Conservation (phyloP, 148 eudicot species). For the Simmondsia chinensis region DNA sequence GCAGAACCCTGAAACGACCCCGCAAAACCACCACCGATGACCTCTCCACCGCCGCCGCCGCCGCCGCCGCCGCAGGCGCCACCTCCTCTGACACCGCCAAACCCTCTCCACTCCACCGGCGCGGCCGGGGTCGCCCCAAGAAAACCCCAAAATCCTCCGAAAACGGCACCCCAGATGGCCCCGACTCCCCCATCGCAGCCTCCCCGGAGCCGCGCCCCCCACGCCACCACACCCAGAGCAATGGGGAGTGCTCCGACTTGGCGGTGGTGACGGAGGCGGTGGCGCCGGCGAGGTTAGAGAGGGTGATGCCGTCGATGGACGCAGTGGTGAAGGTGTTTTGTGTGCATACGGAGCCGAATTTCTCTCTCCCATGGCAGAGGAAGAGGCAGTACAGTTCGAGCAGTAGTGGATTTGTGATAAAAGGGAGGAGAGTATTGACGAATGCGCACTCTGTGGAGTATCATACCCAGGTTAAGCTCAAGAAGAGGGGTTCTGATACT, state of each 20-base stretch:
- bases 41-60: not conserved
- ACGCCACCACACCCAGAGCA: conserved; percentile 6
- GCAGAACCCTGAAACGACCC: too few relatives aligned
- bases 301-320: conserved; percentile 15
- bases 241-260: conserved; percentile 9
- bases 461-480: conserved; percentile 14
- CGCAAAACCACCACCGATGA: conserved; percentile 2
- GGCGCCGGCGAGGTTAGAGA: conserved; percentile 5
- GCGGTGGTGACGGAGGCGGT: conserved; percentile 3
- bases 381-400: conserved; percentile 17
- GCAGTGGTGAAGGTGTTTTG: conserved; percentile 20
- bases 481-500: conserved; percentile 18
- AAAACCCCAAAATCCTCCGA: conserved; percentile 10
- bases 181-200: conserved; percentile 7
- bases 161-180: not conserved
- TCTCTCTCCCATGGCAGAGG: conserved; percentile 17
- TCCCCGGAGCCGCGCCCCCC: conserved; percentile 19
- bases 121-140: conserved; percentile 18
- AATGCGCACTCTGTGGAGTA: conserved; percentile 19
- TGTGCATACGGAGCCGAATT: conserved; percentile 17
- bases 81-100: too few relatives aligned
- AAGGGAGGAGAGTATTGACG: conserved; percentile 16
- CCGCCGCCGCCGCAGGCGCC: too few relatives aligned
- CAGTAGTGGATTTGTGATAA: conserved; percentile 13
- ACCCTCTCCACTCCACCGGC: conserved; percentile 4